These are phyloP conservation scores for Ogataea minuta DNA, from an alignment of 805 yeast species.

Conservation along the genomic window DNA sequence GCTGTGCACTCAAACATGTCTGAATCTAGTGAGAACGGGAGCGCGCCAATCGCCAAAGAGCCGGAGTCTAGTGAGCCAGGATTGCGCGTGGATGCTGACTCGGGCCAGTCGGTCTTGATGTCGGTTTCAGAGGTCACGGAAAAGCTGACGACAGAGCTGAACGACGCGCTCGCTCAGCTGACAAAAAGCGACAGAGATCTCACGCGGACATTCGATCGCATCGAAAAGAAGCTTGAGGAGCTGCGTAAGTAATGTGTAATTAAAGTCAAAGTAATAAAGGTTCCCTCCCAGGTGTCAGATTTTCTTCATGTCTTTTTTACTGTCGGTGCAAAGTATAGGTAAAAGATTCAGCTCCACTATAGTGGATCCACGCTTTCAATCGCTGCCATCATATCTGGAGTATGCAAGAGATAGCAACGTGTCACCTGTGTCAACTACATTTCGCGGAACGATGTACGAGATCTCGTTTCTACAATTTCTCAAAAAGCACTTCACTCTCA, in stretches of 20 bases:
- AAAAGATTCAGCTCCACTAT: background rate
- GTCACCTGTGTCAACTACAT: slow-evolving; percentile 47
- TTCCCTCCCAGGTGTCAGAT: too few species aligned
- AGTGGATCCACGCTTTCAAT: background rate
- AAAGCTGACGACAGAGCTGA: slow-evolving; percentile 22
- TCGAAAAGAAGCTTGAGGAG: slow-evolving; percentile 17
- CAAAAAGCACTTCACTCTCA: slow-evolving; percentile 37
- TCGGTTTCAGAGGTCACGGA: slow-evolving; percentile 29
- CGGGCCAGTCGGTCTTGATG: slow-evolving; percentile 3
- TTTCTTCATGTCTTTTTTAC: slow-evolving; percentile 1
- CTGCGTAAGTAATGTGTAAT: background rate
- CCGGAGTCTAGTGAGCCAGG: slow-evolving; percentile 9
- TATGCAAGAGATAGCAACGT: slow-evolving; percentile 35
- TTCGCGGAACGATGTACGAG: slow-evolving; percentile 57
- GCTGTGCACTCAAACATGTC: slow-evolving; percentile 5
- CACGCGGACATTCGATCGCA: slow-evolving; percentile 15
- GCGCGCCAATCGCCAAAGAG: slow-evolving; percentile 3
- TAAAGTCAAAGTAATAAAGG: too few species aligned
- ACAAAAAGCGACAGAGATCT: slow-evolving; percentile 25
- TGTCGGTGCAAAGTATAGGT: background rate
- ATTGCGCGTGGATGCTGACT: slow-evolving; percentile 1
- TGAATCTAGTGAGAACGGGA: slow-evolving; percentile 6
- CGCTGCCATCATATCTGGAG: slow-evolving; percentile 32
- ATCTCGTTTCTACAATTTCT: slow-evolving; percentile 41
- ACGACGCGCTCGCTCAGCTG: slow-evolving; percentile 23